Conservation (phyloP, 164 flowering plant genomes). For the Protea cynaroides region DNA sequence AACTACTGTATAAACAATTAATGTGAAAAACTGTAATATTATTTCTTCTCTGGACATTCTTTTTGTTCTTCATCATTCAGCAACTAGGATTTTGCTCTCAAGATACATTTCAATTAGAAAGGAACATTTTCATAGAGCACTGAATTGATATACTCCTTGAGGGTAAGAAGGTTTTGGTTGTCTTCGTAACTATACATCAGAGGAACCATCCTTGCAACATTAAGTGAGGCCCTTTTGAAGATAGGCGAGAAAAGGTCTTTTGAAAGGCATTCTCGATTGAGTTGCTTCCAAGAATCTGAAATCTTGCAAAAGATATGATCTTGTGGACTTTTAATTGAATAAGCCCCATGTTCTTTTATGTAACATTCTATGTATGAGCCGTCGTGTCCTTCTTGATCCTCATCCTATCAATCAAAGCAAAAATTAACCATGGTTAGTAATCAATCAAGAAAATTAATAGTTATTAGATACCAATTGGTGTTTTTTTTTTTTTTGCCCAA, state of each 20-base stretch:
- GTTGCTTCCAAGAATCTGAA: conserved; percentile 34
- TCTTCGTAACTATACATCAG: conserved; percentile 34
- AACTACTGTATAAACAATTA: too few species aligned
- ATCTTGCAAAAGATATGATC: conserved; percentile 23
- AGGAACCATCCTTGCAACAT: conserved; percentile 37
- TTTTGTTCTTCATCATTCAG: too few species aligned
- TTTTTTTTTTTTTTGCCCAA: too few species aligned
- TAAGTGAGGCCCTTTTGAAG: conserved; percentile 23
- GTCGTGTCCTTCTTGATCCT: conserved; percentile 37
- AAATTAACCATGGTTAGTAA: not conserved
- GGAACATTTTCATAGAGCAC: conserved; percentile 2
- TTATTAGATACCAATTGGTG: too few species aligned
- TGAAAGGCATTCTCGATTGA: conserved; percentile 29
- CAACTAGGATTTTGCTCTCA: too few species aligned
- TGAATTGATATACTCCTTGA: conserved; percentile 25
- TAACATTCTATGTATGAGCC: conserved; percentile 39
- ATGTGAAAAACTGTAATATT: too few species aligned
- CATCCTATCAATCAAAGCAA: conserved; percentile 3
- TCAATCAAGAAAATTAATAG: too few species aligned
- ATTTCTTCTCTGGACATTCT: too few species aligned
- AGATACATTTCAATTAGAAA: too few species aligned
- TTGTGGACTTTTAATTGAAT: conserved; percentile 15
- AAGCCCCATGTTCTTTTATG: conserved; percentile 24
- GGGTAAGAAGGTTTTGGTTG: conserved; percentile 24
- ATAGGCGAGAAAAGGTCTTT: conserved; percentile 23